These are phyloP conservation scores for Rubia balearica DNA, from an alignment of 305 asterid species.

Conservation along the genomic window DNA sequence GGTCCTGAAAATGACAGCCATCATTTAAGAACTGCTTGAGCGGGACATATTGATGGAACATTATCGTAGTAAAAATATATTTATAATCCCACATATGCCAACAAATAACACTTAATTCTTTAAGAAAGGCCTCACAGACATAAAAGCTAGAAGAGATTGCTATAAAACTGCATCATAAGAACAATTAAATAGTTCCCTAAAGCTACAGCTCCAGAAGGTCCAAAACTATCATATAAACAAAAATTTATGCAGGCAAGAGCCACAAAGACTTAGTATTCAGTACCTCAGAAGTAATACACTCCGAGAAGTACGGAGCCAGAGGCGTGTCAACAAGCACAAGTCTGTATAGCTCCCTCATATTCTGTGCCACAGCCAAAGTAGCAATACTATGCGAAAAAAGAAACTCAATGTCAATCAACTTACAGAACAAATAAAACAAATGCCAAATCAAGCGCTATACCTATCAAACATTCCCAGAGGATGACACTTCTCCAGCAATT, in stretches of 20 bases:
- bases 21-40: not conserved
- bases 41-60: too few species aligned
- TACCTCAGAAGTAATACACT: conserved; percentile 97
- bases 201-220: not conserved
- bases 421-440: conserved; percentile 3
- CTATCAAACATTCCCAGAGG: conserved; percentile 99
- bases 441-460: conserved; percentile 29
- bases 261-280: conserved; percentile 6
- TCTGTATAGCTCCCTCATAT: conserved; percentile 96
- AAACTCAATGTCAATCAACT: conserved; percentile 10
- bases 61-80: not conserved
- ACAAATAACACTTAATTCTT: not conserved
- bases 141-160: not conserved
- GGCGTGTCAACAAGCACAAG: conserved; percentile 98
- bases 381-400: conserved; percentile 64
- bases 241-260: not conserved
- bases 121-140: not conserved
- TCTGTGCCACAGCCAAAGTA: conserved; percentile 90
- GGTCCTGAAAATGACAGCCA: conserved; percentile 30
- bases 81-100: not conserved
- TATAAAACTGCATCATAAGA: not conserved
- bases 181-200: not conserved
- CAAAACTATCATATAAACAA: not conserved
- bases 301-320: conserved; percentile 95
- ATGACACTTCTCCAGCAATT: conserved; percentile 93